These are phyloP conservation scores for Hypomyces perniciosus DNA, from an alignment of 2,329 filamentous ascomycete species.

Conservation along the genomic window DNA sequence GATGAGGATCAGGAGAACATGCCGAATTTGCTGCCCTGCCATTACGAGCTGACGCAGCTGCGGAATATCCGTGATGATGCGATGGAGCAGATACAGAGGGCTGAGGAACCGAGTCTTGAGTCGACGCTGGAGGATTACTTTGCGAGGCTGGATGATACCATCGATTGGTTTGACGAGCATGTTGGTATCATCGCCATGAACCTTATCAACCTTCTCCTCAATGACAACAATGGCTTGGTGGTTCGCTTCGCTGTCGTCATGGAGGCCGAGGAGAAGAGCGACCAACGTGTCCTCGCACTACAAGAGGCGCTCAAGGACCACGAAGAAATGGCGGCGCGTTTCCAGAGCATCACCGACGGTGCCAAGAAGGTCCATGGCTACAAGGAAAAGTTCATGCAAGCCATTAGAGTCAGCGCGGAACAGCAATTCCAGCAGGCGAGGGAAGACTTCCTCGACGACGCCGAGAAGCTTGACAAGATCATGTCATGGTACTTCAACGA, in stretches of 20 bases:
- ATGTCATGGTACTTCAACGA: conserved; percentile 98
- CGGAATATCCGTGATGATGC: conserved; percentile 93
- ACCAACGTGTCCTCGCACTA: conserved; percentile 81
- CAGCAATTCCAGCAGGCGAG: conserved; percentile 67
- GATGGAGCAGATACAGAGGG: conserved; percentile 86
- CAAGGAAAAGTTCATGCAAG: conserved; percentile 88
- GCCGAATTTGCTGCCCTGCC: conserved; percentile 81
- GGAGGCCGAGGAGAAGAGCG: conserved; percentile 93
- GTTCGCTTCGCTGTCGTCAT: conserved; percentile 89
- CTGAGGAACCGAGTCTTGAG: conserved; percentile 67
- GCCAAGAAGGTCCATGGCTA: conserved; percentile 90
- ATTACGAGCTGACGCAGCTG: conserved; percentile 87
- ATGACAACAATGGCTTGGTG: conserved; percentile 81
- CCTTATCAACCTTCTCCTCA: conserved; percentile 78
- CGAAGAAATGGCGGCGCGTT: conserved; percentile 85
- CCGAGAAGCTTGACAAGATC: conserved; percentile 75
- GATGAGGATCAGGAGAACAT: conserved; percentile 83
- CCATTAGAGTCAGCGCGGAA: conserved; percentile 67
- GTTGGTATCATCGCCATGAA: conserved; percentile 84
- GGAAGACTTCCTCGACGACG: conserved; percentile 75
- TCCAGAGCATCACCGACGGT: conserved; percentile 91
- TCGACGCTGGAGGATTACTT: conserved; percentile 88
- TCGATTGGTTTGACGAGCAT: conserved; percentile 95
- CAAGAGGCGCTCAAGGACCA: conserved; percentile 95
- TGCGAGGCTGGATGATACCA: conserved; percentile 72